Conservation (phyloP, 495 filamentous ascomycete genomes). For the Parathielavia hyrcaniae region DNA sequence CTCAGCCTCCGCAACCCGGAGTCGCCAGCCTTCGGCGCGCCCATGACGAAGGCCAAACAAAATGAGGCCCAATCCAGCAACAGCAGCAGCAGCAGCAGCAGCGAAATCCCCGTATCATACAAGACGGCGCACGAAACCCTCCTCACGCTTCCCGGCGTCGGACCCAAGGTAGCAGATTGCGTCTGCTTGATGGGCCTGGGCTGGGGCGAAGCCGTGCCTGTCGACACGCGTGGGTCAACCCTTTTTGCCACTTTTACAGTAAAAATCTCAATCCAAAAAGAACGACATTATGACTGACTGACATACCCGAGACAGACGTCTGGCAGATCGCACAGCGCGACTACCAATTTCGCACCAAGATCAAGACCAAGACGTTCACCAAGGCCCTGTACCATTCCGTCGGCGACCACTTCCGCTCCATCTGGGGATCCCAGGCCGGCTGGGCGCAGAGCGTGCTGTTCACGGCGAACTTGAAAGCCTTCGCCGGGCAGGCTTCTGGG, state of each 20-base stretch:
- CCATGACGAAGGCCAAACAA: background rate
- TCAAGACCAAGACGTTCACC: slow-evolving; percentile 76
- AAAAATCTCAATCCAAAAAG: too few species aligned
- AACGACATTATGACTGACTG: too few species aligned
- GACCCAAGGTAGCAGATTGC: slow-evolving; percentile 95
- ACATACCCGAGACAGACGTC: slow-evolving; percentile 49
- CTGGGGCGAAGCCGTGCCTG: slow-evolving; percentile 91
- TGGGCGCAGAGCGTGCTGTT: slow-evolving; percentile 98
- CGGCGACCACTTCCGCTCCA: slow-evolving; percentile 77
- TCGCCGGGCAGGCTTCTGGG: slow-evolving; percentile 52
- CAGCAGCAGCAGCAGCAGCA: background rate
- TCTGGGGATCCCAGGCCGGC: slow-evolving; percentile 92
- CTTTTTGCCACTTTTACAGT: too few species aligned
- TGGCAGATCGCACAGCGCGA: slow-evolving; percentile 97
- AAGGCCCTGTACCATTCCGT: slow-evolving; percentile 85
- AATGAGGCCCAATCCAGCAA: background rate
- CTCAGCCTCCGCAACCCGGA: slow-evolving; percentile 69
- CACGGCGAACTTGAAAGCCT: slow-evolving; percentile 83
- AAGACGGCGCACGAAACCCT: slow-evolving; percentile 74
- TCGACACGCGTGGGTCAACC: slow-evolving; percentile 62
- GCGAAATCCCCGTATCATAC: slow-evolving; percentile 43
- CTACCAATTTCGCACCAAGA: slow-evolving; percentile 77
- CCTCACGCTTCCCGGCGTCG: slow-evolving; percentile 74
- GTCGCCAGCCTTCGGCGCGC: slow-evolving; percentile 48
- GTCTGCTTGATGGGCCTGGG: slow-evolving; percentile 94